phyloP scores from a whole-genome alignment of 257 asterid species.

The Nicotiana obtusifolia region DNA sequence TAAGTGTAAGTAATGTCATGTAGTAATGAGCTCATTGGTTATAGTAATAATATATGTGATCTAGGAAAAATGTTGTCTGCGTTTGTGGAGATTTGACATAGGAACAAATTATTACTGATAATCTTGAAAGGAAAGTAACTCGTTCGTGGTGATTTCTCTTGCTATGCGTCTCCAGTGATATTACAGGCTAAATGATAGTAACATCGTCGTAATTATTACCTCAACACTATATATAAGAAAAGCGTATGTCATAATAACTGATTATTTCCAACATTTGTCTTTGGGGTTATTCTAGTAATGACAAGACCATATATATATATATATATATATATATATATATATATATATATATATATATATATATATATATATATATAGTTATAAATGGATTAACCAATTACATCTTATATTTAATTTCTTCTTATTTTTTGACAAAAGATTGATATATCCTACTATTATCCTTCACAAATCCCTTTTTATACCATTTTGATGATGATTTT shows the following conservation, averaged over 20 bases:
- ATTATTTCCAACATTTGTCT: not conserved
- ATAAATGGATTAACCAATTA: not conserved
- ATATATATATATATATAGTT: too few species aligned
- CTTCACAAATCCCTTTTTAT: not conserved
- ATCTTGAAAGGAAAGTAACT: not conserved
- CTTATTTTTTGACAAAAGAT: not conserved
- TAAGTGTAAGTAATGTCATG: not conserved
- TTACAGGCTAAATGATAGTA: not conserved
- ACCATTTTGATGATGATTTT: not conserved
- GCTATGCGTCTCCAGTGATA: not conserved
- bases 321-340: too few species aligned
- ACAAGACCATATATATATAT: not conserved
- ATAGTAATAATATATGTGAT: not conserved
- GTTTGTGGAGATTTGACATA: not conserved
- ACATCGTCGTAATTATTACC: not conserved
- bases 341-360: too few species aligned
- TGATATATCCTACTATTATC: not conserved
- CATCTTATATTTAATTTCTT: not conserved
- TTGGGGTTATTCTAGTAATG: not conserved
- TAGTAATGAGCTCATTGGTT: not conserved
- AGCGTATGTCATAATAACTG: not conserved
- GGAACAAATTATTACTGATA: not conserved
- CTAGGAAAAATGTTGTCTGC: not conserved
- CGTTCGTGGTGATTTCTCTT: not conserved
- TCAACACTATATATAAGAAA: not conserved